phyloP scores from a whole-genome alignment of 805 yeast species.

The Myxozyma geophila region DNA sequence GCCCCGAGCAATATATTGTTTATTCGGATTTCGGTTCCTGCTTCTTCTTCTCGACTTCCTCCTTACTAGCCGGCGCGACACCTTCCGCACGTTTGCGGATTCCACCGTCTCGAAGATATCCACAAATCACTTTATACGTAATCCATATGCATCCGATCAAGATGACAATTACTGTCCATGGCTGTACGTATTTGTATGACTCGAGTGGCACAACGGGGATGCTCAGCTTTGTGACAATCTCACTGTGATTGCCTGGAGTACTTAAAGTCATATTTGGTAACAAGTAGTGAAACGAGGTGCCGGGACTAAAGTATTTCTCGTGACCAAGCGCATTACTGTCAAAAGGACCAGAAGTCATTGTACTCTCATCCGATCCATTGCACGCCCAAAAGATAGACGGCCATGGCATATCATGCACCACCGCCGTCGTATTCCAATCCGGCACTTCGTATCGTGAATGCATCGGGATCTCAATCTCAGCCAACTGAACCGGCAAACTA shows the following conservation, averaged over 20 bases:
- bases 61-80: constrained; percentile 10
- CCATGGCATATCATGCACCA: constrained; percentile 42
- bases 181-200: constrained; percentile 45
- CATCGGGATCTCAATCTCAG: constrained; percentile 49
- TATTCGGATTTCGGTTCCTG: constrained; percentile 29
- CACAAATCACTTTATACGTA: constrained; percentile 19
- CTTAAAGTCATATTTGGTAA: constrained; percentile 32
- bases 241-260: constrained; percentile 22
- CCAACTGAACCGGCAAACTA: constrained; percentile 23
- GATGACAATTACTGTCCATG: constrained; percentile 47
- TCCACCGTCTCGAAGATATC: constrained; percentile 30
- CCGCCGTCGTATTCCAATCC: constrained; percentile 32
- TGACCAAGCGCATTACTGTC: constrained; percentile 51
- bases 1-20: not conserved
- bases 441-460: constrained; percentile 61
- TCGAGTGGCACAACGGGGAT: constrained; percentile 52
- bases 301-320: constrained; percentile 53
- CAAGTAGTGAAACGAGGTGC: constrained; percentile 52
- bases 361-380: constrained; percentile 45
- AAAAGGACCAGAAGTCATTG: constrained; percentile 46
- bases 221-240: constrained; percentile 39
- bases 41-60: constrained; percentile 19
- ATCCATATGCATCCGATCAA: constrained; percentile 38
- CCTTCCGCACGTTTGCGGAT: constrained; percentile 22
- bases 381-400: constrained; percentile 60